Base-by-base conservation (phyloP, 1,139 yeast genomes). In the Ogataea hybrid region DNA sequence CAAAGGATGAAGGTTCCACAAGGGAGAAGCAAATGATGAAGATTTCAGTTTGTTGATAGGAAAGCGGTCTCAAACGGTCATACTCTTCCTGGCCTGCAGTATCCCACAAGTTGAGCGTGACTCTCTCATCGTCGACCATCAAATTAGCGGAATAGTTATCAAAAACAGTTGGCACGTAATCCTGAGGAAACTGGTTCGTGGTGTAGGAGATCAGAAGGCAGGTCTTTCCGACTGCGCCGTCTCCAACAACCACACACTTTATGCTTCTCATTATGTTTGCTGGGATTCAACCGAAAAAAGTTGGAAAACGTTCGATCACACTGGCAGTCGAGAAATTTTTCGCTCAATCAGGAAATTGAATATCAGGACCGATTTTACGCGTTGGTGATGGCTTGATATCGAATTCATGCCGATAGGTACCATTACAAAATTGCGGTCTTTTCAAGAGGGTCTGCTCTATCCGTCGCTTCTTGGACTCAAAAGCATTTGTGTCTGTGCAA, bases 41-140 rank as follows among this genome's bases (percentile, higher is more conserved):
- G 33, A 89, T 84, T 56, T 88, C 96, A 0, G 97, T 88, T 58
- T 89, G 96, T 2, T 96, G 96, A 60, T 89, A 89, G 15, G 95
- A 84, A 50, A 89, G 70, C 5, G 97, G 97, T 65, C 97, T 76
- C 60, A 89, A 73, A 50, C 96, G 73, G 63, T 89, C 96, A 64
- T 89, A 89, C 63, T 89, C 97, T 58, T 86, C 85, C 65, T 89
- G 97, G 22, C 97, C 97, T 7, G 97, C 97, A n/a, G 97, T 89
- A 74, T 89, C 97, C 96, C 96, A 89, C 41, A 89, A 73, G 18
- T 95, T 95, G 39, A 89, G 71, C 57, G 85, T 85, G 54, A 86
- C 82, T 41, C 84, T 84, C 56, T 82, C 88, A 32, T 85, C 85
- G 56, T 84, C 92, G 29, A 83, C 84, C 77, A 86, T 79, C 27